phyloP scores from a whole-genome alignment of 352 stramenopile genomes.

The Peronospora belbahrii region DNA sequence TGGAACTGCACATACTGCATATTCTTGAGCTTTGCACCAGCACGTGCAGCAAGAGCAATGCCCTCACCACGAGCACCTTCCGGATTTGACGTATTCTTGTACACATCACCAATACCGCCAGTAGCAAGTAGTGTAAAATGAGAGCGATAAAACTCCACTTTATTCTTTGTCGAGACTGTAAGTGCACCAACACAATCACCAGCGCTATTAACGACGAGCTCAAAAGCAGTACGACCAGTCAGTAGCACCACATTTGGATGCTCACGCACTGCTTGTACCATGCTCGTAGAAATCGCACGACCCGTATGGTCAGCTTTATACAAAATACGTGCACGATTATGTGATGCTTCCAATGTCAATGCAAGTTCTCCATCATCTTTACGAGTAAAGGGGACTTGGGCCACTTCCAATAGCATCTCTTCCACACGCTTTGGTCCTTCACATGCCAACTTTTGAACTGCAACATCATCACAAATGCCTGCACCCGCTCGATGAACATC shows the following conservation, averaged over 20 bases:
- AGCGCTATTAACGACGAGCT: slow-evolving; percentile 57
- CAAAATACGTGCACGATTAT: slow-evolving; percentile 90
- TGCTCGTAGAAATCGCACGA: slow-evolving; percentile 87
- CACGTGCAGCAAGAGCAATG: slow-evolving; percentile 70
- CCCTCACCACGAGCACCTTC: slow-evolving; percentile 65
- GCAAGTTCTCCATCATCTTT: slow-evolving; percentile 54
- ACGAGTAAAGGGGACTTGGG: slow-evolving; percentile 88
- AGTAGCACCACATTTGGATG: slow-evolving; percentile 81
- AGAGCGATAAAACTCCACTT: slow-evolving; percentile 59
- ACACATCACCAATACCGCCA: slow-evolving; percentile 90
- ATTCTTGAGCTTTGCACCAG: slow-evolving; percentile 70
- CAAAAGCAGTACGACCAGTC: slow-evolving; percentile 68
- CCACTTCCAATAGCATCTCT: slow-evolving; percentile 83
- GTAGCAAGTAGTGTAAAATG: slow-evolving; percentile 88
- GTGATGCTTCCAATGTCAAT: slow-evolving; percentile 85
- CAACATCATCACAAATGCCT: slow-evolving; percentile 84
- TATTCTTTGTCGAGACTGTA: slow-evolving; percentile 47
- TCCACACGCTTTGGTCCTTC: slow-evolving; percentile 87
- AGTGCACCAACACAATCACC: slow-evolving; percentile 66
- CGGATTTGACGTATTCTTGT: slow-evolving; percentile 93
- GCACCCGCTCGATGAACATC: slow-evolving; percentile 89
- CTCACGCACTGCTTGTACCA: slow-evolving; percentile 73
- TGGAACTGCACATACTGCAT: slow-evolving; percentile 97
- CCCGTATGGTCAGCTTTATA: slow-evolving; percentile 92
- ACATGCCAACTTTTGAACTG: slow-evolving; percentile 88